A percentile compares a stretch with the other conserved stretches of the same genome.
Conservation (phyloP, 768 basidiomycete genomes). For the Lactarius psammicola region DNA sequence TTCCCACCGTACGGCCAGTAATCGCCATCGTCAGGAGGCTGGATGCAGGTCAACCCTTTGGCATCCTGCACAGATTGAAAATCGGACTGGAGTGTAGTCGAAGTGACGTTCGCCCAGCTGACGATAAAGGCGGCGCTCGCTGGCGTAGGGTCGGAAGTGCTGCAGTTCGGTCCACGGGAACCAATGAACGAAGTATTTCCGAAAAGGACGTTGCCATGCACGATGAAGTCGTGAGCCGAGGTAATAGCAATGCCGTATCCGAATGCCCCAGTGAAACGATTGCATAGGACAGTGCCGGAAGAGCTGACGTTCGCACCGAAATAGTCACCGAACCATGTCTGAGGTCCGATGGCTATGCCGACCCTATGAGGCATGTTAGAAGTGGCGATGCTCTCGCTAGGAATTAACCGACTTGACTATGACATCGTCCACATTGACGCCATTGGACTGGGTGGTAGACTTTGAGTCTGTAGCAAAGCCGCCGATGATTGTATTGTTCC, state of each 20-base stretch:
- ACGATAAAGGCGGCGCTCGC: slow-evolving; percentile 58
- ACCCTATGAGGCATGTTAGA: slow-evolving; percentile 46
- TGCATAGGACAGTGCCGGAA: slow-evolving; percentile 55
- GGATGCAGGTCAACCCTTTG: slow-evolving; percentile 61
- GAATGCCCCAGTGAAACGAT: slow-evolving; percentile 64
- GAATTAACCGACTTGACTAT: slow-evolving; percentile 62
- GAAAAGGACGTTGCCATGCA: slow-evolving; percentile 56
- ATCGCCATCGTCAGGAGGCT: slow-evolving; percentile 63
- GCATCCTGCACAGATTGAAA: slow-evolving; percentile 54
- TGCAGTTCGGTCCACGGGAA: slow-evolving; percentile 63
- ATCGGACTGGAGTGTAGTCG: slow-evolving; percentile 48
- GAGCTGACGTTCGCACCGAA: slow-evolving; percentile 55
- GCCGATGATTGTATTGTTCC: slow-evolving; percentile 64
- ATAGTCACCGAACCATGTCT: slow-evolving; percentile 66
- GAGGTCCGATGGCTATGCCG: slow-evolving; percentile 80
- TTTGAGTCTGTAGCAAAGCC: slow-evolving; percentile 59
- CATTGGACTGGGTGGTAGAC: slow-evolving; percentile 44
- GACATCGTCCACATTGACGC: slow-evolving; percentile 55
- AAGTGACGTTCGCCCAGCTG: slow-evolving; percentile 43
- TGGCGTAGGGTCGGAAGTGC: slow-evolving; percentile 47
- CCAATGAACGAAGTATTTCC: slow-evolving; percentile 80
- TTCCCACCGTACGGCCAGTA: slow-evolving; percentile 70
- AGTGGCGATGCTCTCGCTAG: neutral
- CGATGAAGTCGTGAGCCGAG: slow-evolving; percentile 63
- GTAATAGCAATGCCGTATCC: slow-evolving; percentile 69